Base-by-base conservation (phyloP, 352 stramenopile genomes). In the Phytophthora brassicae region DNA sequence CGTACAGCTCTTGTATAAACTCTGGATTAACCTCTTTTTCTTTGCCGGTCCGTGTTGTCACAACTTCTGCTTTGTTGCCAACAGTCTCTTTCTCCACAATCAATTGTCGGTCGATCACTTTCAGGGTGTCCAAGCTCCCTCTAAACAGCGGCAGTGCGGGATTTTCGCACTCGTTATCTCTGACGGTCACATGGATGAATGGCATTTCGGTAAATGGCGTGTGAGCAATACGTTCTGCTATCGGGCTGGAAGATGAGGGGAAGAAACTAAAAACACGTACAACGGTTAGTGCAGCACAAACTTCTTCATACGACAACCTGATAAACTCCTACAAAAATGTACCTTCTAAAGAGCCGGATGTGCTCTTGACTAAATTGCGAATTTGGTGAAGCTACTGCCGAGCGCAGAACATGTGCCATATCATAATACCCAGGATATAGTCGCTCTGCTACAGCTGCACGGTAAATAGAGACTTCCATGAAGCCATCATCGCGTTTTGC, bases 341-440 rank as follows among this genome's bases (percentile, higher is more conserved):
- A 85, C 73, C 73, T 85, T 69, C 70, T 79, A 54, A 79, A 77
- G 47, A 85, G 59, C 13, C 69, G 76, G n/a, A 74, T 2, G 54
- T 82, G 63, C 13, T 75, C 64, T 22, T 38, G 47, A 44, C 66
- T 64, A 11, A 68, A 63, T 45, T 57, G 41, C n/a, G 62, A 29
- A 19, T 64, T 26, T 3, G 59, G 41, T 2, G 38, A 60, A 36
- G 46, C 23, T 56, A 80, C 68, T 24, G 63, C 52, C 46, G 36
- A 55, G 49, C 59, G 41, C 52, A 88, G 14, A 22, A 64, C 49
- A 19, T 60, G 41, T n/a, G 53, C 46, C 22, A 85, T 71, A 7
- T 52, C 26, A 23, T 66, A 39, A 7, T 44, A 47, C 2, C 70
- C 58, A 24, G 64, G 56, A 50, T 80, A 88, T 16, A 90, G 47